phyloP scores from a whole-genome alignment of 148 eudicot genomes.

The Vaccinium myrtillus region DNA sequence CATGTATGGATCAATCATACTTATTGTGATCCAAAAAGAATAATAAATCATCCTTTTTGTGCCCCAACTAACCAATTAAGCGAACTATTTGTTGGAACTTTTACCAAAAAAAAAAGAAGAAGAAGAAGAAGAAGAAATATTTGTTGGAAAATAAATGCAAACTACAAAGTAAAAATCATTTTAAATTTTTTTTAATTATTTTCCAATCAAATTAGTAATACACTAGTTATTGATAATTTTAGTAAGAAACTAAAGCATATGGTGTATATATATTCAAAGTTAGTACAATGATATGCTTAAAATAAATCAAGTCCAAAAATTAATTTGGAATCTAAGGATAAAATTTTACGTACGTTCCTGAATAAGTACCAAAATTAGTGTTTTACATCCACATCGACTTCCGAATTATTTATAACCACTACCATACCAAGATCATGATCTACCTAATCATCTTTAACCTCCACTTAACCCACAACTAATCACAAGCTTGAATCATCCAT shows the following conservation, averaged over 20 bases:
- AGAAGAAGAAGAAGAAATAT: not conserved
- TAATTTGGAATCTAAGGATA: not conserved
- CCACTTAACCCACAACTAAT: not conserved
- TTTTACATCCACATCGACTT: not conserved
- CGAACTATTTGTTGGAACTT: not conserved
- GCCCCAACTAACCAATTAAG: not conserved
- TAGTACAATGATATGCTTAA: too few species aligned
- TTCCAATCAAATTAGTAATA: too few species aligned
- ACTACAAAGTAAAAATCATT: not conserved
- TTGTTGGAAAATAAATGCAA: not conserved
- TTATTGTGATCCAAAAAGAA: not conserved
- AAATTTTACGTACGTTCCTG: not conserved
- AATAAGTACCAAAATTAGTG: not conserved
- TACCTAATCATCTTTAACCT: constrained; percentile 12
- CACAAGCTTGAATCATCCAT: not conserved
- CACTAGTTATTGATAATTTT: too few species aligned
- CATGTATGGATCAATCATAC: not conserved
- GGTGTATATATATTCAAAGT: not conserved
- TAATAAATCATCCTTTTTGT: not conserved
- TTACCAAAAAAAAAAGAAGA: too few species aligned
- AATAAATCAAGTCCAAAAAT: not conserved
- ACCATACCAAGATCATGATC: constrained; percentile 18
- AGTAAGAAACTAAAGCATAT: not conserved
- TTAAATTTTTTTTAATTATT: too few species aligned
- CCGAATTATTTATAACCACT: not conserved